Base-by-base conservation (phyloP, 2,329 filamentous ascomycete genomes). In the Beauveria brongniartii region DNA sequence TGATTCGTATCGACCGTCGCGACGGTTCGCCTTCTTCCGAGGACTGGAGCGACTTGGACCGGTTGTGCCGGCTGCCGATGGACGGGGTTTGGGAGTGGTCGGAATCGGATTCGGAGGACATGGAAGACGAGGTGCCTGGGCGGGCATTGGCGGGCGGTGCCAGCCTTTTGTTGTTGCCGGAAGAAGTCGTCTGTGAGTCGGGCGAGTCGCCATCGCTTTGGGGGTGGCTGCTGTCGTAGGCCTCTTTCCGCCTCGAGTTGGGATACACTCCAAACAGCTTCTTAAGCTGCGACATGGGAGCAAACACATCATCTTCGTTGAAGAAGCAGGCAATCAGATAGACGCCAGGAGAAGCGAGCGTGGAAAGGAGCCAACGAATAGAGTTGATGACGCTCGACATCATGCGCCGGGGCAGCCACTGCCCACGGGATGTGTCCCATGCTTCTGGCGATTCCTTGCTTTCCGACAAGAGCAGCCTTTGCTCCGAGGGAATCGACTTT, bases 1-100 rank as follows among this genome's bases (percentile, higher is more conserved):
- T 96, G 69, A 97, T 96, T 44, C 92, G 85, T 65, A 96, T 96
- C 2, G 92, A 96, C 61, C 91, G 83, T 68, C 90, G 84, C 7
- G 84, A 78, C 4, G 88, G 87, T 18, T 68, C 68, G 64, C 82
- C 82, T 65, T 92, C 89, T 64, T 91, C 88, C 34, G 78, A 70
- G 28, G 79, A 76, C 53, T 79, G 78, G 24, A 80, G 68, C 2
- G 87, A 87, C 70, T 85, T 88, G 26, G 88, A 87, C 58, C 88
- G 82, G 51, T 80, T 79, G 69, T 90, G 83, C 51, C 82, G 78
- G 61, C 68, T 66, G 63, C 67, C 65, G 61, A 69, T 67, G 64
- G 51, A 60, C 28, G 30, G 50, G 20, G 40, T 54, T n/a, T 54
- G 58, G 24, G 69, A 71, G 28, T 71, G 70, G 55, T 90, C 87